Evolutionary conservation across 1,284 basidiomycete genomes (phyloP).

Genomic region (Melampsora occidentalis): DNA sequence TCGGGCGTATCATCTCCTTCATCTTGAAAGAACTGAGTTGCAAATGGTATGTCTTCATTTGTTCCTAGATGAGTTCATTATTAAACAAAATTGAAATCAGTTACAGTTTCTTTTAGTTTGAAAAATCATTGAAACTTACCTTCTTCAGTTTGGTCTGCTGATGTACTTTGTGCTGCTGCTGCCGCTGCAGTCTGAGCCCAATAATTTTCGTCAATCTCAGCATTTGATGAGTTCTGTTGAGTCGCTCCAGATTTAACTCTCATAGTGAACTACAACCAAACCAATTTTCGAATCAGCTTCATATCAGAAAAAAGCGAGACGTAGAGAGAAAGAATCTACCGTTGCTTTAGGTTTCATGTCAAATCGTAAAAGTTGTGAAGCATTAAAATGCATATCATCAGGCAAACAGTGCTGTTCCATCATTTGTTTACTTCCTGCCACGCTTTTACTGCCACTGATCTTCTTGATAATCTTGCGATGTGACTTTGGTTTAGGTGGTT

Average conservation of each 20-base stretch:
- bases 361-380: conserved; percentile 78
- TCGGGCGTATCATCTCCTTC: conserved; percentile 60
- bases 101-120: not conserved
- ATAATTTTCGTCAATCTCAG: conserved; percentile 84
- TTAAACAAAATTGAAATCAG: conserved; percentile 23
- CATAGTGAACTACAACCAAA: conserved; percentile 43
- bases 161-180: conserved; percentile 61
- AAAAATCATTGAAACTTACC: not conserved
- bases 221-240: conserved; percentile 16
- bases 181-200: conserved; percentile 89
- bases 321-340: conserved; percentile 58
- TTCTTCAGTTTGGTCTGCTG: conserved; percentile 61
- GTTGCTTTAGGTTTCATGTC: conserved; percentile 95
- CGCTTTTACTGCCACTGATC: conserved; percentile 45
- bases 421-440: conserved; percentile 52
- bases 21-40: conserved; percentile 88
- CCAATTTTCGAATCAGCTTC: conserved; percentile 45
- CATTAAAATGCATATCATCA: conserved; percentile 96
- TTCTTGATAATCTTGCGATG: conserved; percentile 59
- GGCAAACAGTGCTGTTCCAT: conserved; percentile 78
- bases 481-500: conserved; percentile 47
- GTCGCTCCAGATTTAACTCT: conserved; percentile 27
- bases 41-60: conserved; percentile 70
- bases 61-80: conserved; percentile 51
- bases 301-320: conserved; percentile 35